Base-by-base conservation (phyloP, 2,329 filamentous ascomycete species). In the Metarhizium sp. region DNA sequence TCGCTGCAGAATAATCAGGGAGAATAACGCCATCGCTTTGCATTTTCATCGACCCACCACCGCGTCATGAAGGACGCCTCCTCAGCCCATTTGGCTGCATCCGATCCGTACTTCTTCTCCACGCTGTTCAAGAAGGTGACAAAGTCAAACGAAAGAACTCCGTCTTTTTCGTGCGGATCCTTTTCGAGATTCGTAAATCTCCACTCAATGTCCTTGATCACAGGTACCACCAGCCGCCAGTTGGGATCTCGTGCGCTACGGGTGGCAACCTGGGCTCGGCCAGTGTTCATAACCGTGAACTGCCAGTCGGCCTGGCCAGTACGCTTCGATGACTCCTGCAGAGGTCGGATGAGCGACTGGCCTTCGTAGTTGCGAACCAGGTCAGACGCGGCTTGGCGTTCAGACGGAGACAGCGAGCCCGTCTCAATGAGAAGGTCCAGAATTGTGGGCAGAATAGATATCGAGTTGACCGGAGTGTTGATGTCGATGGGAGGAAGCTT, bases 11-110 rank as follows among this genome's bases (percentile, higher is more conserved):
- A 40, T 29, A 48, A 48, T 55, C 36, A 55, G 10, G 54, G 58
- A 8, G 45, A 59, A 58, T 63, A 68, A 38, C 64, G 67, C 63
- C 66, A 71, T 50, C 67, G 65, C 54, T 62, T 70, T 43, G 59
- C 66, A 42, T 71, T 71, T 55, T 70, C 67, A 46, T 68, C 63
- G 1, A 69, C 66, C 59, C 66, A 71, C 67, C 69, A 70, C 13
- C 66, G 59, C 4, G 65, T 64, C 18, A 69, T 57, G 30, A 67
- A 67, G 5, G 67, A 63, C 0, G 63, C 69, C 48, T 67, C 65
- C 55, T 71, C 65, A 1, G 60, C 63, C 68, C 67, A 69, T n/a
- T 61, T 60, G 4, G 67, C 62, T 2, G 62, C 61, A 3, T 66
- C 66, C 4, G 58, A 48, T 3, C 67, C 67, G 20, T 63, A 59